A percentile compares a stretch with the other conserved stretches of the same genome.
phyloP scores from a whole-genome alignment of 2,329 filamentous ascomycete species.

The Fusarium sp. region DNA sequence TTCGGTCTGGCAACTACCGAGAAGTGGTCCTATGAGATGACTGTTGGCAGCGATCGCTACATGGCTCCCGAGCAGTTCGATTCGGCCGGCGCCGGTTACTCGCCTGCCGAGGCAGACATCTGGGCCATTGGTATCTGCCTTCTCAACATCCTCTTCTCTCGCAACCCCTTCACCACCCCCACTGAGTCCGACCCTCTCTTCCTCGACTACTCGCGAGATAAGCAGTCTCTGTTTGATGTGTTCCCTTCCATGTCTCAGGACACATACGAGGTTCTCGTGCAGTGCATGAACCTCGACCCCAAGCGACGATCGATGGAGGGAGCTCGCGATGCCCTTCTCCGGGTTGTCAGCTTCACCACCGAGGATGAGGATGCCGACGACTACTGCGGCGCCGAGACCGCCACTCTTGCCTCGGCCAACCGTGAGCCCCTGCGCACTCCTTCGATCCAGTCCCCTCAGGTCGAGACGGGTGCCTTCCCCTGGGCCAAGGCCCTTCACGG shows the following conservation, averaged over 20 bases:
- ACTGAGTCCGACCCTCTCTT: slow-evolving; percentile 92
- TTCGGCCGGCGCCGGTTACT: slow-evolving; percentile 85
- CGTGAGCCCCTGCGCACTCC: slow-evolving; percentile 95
- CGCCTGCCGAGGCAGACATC: slow-evolving; percentile 89
- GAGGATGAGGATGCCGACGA: slow-evolving; percentile 91
- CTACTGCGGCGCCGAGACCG: slow-evolving; percentile 84
- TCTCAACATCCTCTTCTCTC: slow-evolving; percentile 94
- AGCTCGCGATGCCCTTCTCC: slow-evolving; percentile 78
- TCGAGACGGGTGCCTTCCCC: slow-evolving; percentile 85
- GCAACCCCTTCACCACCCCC: slow-evolving; percentile 93
- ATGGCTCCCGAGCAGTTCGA: slow-evolving; percentile 99
- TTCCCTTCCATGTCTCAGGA: slow-evolving; percentile 99
- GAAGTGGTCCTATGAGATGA: slow-evolving; percentile 88
- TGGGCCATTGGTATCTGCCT: slow-evolving; percentile 98
- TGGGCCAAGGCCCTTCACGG: slow-evolving; percentile 92
- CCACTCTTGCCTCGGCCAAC: slow-evolving; percentile 82
- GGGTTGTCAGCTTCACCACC: slow-evolving; percentile 89
- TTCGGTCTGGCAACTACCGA: slow-evolving; percentile 93
- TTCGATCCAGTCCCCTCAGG: slow-evolving; percentile 85
- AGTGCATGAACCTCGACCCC: slow-evolving; percentile 91
- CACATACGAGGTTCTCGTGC: slow-evolving; percentile 89
- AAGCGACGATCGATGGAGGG: slow-evolving; percentile 82
- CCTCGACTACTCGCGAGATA: slow-evolving; percentile 89
- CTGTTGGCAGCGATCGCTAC: slow-evolving; percentile 96
- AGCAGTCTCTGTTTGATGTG: slow-evolving; percentile 95